Evolutionary conservation across 2,329 filamentous ascomycete species (phyloP).

Genomic region (Macrophomina phaseolina): DNA sequence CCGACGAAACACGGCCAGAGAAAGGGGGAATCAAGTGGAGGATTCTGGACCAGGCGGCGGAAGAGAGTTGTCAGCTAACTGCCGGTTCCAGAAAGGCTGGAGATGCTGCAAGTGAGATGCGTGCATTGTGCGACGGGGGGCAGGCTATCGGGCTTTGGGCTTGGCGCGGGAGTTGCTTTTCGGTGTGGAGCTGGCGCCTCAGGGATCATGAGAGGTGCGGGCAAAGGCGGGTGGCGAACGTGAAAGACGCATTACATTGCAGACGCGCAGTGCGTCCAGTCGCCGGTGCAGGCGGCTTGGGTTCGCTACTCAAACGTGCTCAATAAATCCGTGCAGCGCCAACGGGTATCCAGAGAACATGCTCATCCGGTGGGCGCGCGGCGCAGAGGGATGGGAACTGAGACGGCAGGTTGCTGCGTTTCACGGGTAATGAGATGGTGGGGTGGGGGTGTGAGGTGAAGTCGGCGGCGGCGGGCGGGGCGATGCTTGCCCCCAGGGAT

Average conservation of each 20-base stretch:
- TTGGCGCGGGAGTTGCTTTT: background rate
- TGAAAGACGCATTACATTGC: slow-evolving; percentile 17
- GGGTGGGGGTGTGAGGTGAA: background rate
- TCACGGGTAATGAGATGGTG: background rate
- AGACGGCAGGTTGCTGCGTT: slow-evolving; percentile 3
- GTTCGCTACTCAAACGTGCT: slow-evolving; percentile 17
- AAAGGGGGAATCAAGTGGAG: background rate
- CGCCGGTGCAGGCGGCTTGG: background rate
- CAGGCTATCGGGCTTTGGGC: slow-evolving; percentile 8
- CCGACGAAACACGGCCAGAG: background rate
- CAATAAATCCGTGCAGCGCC: background rate
- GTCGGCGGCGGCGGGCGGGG: background rate
- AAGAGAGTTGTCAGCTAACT: slow-evolving; percentile 5
- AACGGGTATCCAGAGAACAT: background rate
- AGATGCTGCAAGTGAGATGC: slow-evolving; percentile 1
- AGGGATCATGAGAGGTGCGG: background rate
- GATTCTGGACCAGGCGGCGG: background rate
- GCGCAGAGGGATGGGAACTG: background rate
- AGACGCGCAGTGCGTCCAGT: slow-evolving; percentile 5
- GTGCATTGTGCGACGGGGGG: background rate
- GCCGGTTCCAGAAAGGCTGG: slow-evolving; percentile 4
- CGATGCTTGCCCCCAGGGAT: background rate
- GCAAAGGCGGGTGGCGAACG: slow-evolving; percentile 12
- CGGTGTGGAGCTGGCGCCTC: background rate
- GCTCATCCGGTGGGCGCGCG: background rate